Conservation (phyloP, 2,329 filamentous ascomycete species). For the Phialophora macrospora region DNA sequence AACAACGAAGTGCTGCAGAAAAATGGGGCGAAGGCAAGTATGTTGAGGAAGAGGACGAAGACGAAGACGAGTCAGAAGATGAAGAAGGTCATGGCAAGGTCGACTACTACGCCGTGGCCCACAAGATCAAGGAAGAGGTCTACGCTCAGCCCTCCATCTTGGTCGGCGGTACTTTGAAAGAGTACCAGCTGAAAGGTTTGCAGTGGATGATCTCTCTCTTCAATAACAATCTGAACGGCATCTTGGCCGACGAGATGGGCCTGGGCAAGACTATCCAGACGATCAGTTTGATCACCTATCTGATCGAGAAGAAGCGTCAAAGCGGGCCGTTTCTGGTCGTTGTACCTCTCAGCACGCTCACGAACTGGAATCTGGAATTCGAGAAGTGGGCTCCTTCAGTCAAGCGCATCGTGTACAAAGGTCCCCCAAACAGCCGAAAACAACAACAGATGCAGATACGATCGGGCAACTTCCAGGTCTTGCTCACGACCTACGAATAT, state of each 20-base stretch:
- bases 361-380: slow-evolving; percentile 98
- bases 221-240: slow-evolving; percentile 99
- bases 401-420: slow-evolving; percentile 91
- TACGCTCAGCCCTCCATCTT: slow-evolving; percentile 80
- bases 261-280: slow-evolving; percentile 99
- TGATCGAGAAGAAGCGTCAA: slow-evolving; percentile 94
- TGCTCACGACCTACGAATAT: slow-evolving; percentile 98
- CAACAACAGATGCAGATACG: slow-evolving; percentile 92
- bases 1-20: slow-evolving; percentile 82
- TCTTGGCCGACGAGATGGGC: slow-evolving; percentile 98
- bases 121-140: slow-evolving; percentile 93
- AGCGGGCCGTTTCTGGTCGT: slow-evolving; percentile 93
- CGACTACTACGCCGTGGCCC: slow-evolving; percentile 98
- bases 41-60: slow-evolving; percentile 62
- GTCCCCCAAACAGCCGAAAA: slow-evolving; percentile 84
- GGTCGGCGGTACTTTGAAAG: slow-evolving; percentile 90
- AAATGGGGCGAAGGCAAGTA: slow-evolving; percentile 72
- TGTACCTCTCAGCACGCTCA: slow-evolving; percentile 92
- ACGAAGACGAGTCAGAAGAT: slow-evolving; percentile 68
- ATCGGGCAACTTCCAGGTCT: slow-evolving; percentile 91
- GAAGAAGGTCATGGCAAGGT: slow-evolving; percentile 77
- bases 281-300: slow-evolving; percentile 94
- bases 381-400: slow-evolving; percentile 97
- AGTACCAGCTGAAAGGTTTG: slow-evolving; percentile 97
- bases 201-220: slow-evolving; percentile 99